Evolutionary conservation across 768 basidiomycete genomes (phyloP), one percentile per base, ranked within the genome.

Genomic region (Infundibulicybe gibba): DNA sequence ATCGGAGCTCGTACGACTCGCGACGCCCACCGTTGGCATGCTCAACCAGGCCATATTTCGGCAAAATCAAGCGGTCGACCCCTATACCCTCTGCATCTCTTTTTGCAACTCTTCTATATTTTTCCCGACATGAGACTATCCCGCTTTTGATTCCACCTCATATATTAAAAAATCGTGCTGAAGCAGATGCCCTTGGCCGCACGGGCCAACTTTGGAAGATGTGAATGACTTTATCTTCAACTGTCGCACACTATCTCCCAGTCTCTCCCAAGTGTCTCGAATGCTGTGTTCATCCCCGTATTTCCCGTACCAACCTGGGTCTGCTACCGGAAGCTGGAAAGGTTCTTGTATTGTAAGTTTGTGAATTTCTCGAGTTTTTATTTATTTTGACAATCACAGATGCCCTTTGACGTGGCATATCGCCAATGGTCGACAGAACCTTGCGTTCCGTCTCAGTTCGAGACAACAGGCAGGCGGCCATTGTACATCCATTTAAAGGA

Each of bases 401-500:
- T 66, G 11, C 70, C 72, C 4, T 69, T 50, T 54, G 47, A 62
- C 15, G 62, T 67, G n/a, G 59, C 60, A 21, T 78, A 76, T 49
- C 51, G 53, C 33, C 51, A 59, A 6, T 75, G 76, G 70, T 48
- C 62, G 38, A 61, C 47, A 10, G 62, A 63, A 25, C 37, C 56
- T 16, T 53, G 60, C 16, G 62, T 63, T 19, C 75, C 74, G 2
- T 58, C 57, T 41, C 45, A 60, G 10, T 69, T 71, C 47, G 59
- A 60, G 17, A 55, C 58, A 16, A 68, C 66, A 44, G 63, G 68
- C 31, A 67, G 76, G 40, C 69, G 61, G 38, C 77, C 80, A 10
- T 60, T 80, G 21, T 79, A 76, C 52, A 58, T 79, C 46, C 65
- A 62, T 2, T 61, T 81, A 20, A 67, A 70, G 50, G 80, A 80